Base-by-base conservation (phyloP, 2,329 filamentous ascomycete species). In the Clathrospora elynae region DNA sequence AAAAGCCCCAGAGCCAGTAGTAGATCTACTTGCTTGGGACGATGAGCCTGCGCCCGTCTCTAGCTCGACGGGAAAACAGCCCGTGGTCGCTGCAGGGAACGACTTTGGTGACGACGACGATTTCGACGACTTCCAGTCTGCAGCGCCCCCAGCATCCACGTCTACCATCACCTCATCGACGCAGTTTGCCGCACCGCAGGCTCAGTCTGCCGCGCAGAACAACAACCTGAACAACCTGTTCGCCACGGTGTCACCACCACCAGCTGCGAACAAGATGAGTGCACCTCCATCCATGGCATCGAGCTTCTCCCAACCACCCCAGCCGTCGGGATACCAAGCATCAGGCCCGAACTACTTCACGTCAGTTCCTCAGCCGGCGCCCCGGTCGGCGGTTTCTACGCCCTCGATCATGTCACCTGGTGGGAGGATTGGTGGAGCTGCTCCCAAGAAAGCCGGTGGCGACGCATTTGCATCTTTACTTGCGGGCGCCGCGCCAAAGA, bases 71-170 rank as follows among this genome's bases (percentile, higher is more conserved):
- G 53, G 71, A 52, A 73, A 73, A 51, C 61, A 71, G 31, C 63
- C 74, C 45, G 65, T 72, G 13, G 62, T 71, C 16, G 59, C 73
- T 6, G 67, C 74, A 17, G 48, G 33, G 22, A 71, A 73, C 51
- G 71, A 72, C 41, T 72, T 75, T 54, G 73, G 71, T 28, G 84
- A 82, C 36, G 92, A 96, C 53, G 91, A 96, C 57, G 93, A 96
- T 52, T 97, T 97, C 64, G 93, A 97, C 66, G 93, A 99, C 66
- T 97, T 97, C 78, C 90, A 96, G 71, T 95, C 90, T 13, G 92
- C 92, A 10, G 72, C 75, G 5, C 71, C 74, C 59, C 78, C 62
- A 42, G 81, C 59, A 56, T 78, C 59, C 55, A 72, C 71, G 1
- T 70, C 70, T 5, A 71, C 71, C 1, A 71, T 73, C 18, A 80